Conservation (phyloP, 805 yeast genomes). For the Yamadazyma endophytica region DNA sequence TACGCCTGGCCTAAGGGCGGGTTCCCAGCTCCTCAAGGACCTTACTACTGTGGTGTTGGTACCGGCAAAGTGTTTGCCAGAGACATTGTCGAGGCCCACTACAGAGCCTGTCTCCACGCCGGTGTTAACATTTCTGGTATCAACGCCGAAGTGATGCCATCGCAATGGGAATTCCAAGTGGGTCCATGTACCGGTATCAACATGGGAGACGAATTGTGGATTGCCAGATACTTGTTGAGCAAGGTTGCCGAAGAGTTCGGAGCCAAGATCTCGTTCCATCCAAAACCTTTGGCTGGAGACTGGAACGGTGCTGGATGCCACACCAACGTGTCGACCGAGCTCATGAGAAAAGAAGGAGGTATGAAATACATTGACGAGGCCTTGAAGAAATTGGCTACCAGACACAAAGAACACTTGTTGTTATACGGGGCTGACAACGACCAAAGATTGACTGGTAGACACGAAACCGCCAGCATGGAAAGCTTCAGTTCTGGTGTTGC, state of each 20-base stretch:
- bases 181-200: conserved; percentile 95
- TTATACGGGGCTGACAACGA: conserved; percentile 96
- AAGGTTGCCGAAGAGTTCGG: conserved; percentile 99
- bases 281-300: conserved; percentile 97
- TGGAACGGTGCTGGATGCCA: conserved; percentile 99
- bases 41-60: conserved; percentile 99
- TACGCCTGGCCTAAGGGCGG: conserved; percentile 99
- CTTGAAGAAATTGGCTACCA: conserved; percentile 86
- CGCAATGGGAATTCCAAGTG: conserved; percentile 99
- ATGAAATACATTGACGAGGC: conserved; percentile 92
- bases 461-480: conserved; percentile 95
- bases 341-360: conserved; percentile 94
- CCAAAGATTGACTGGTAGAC: conserved; percentile 94
- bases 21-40: conserved; percentile 99
- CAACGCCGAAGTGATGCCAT: conserved; percentile 99
- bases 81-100: conserved; percentile 98
- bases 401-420: conserved; percentile 95
- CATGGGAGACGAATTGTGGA: conserved; percentile 98
- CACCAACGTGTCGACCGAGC: conserved; percentile 92
- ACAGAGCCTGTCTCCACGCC: conserved; percentile 94
- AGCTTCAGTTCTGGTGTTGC: conserved; percentile 96
- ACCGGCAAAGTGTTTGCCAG: conserved; percentile 97
- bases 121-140: conserved; percentile 92
- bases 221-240: conserved; percentile 87
- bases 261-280: conserved; percentile 97